Conservation (phyloP, 1,284 basidiomycete genomes). For the Peniophora sp. region DNA sequence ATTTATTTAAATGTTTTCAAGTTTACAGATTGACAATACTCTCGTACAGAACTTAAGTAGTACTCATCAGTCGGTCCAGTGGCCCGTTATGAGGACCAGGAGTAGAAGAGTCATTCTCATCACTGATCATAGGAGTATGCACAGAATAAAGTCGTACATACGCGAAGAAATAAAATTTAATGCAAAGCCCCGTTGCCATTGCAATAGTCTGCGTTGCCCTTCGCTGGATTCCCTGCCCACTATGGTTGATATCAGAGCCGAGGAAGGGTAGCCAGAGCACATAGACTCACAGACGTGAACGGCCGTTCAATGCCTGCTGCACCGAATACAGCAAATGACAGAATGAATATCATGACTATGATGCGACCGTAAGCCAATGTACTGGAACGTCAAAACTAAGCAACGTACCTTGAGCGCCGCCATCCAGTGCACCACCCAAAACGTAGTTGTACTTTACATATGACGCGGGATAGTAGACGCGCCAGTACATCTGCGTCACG, state of each 20-base stretch:
- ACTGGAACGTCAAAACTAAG: too few relatives aligned
- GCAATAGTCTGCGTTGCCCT: conserved; percentile 50
- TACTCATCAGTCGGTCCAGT: too few relatives aligned
- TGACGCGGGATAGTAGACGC: conserved; percentile 42
- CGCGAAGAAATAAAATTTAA: conserved; percentile 7
- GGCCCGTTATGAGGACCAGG: too few relatives aligned
- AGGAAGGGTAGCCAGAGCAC: background rate
- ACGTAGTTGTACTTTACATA: conserved; percentile 66
- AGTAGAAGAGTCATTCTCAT: too few relatives aligned
- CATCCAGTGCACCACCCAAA: conserved; percentile 58
- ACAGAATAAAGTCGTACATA: too few relatives aligned
- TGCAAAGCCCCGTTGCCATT: conserved; percentile 47
- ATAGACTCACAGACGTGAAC: conserved; percentile 39
- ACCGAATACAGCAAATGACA: conserved; percentile 65
- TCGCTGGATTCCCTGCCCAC: conserved; percentile 49
- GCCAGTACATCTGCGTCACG: conserved; percentile 43
- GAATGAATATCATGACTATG: conserved; percentile 51
- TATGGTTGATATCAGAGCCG: conserved; percentile 13
- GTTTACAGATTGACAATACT: too few relatives aligned
- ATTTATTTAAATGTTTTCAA: too few relatives aligned
- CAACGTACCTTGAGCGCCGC: conserved; percentile 52
- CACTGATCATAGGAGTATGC: too few relatives aligned
- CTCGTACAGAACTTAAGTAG: too few relatives aligned
- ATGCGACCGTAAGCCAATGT: too few relatives aligned
- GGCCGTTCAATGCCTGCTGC: conserved; percentile 42